Evolutionary conservation across 345 rosid species (phyloP), one percentile per base, ranked within the genome.

Genomic region (Moringa oleifera): DNA sequence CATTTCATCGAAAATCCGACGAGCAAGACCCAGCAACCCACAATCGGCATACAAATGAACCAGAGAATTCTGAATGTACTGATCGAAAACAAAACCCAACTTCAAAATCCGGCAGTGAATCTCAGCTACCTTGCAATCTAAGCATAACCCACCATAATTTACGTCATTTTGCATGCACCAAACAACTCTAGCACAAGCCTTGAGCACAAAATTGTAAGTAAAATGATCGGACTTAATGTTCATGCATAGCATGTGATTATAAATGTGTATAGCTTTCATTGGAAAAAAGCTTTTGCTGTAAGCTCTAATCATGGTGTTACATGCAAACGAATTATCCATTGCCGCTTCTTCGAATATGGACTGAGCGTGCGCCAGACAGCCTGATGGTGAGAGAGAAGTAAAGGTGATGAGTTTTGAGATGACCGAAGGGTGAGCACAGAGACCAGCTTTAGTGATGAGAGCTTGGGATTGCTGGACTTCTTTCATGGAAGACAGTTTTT

Each of bases 241-340:
- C 33, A 65, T 41, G 31, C 50, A 16, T 21, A 28, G 63, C 75
- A 71, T 71, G 10, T 25, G 55, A 53, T 71, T 71, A 67, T 71
- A 71, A 16, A 71, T 51, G 61, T 61, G 22, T 9, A 71, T 8
- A n/a, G 67, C 71, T 49, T 53, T 65, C 18, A 61, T 28, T 61
- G 75, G 71, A 28, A 71, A 66, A 7, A 45, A 50, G 58, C 70
- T 71, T 20, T 18, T 55, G 0, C 66, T 41, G 50, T 71, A 71
- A 51, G 67, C 75, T 49, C 71, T 61, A 4, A 71, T 71, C 70
- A 66, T 71, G 16, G 67, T 66, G 53, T 66, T 71, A 50, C 67
- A 66, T 8, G 50, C 18, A 50, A 66, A 65, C 25, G 71, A 33
- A 31, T 55, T 53, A 33, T 61, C 75, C 57, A 51, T 24, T 41